Percentiles rank a stretch among this genome's conserved stretches.
These are phyloP conservation scores for Eucalyptus curtisii DNA, from an alignment of 345 rosid genomes.

Conservation along the genomic window DNA sequence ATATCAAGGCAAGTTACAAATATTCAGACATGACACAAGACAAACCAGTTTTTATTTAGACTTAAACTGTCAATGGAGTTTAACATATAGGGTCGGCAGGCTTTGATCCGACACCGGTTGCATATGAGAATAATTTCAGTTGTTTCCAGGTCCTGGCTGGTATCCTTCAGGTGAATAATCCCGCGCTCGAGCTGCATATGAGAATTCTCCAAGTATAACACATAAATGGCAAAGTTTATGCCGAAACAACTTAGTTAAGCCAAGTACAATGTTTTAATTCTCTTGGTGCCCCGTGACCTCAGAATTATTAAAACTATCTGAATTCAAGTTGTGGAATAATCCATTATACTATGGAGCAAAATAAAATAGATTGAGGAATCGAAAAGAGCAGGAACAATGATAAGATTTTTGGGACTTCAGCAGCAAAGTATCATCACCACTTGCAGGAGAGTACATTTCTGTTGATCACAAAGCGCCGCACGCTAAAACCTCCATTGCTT, in stretches of 20 bases:
- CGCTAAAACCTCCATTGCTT: background rate
- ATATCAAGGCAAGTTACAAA: background rate
- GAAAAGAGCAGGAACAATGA: background rate
- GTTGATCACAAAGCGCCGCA: background rate
- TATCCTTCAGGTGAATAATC: background rate
- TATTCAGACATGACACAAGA: background rate
- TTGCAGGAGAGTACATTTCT: background rate
- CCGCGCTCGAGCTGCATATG: background rate
- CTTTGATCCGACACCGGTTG: background rate
- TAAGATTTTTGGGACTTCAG: background rate
- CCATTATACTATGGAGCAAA: background rate
- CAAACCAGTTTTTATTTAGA: background rate
- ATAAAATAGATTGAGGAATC: background rate
- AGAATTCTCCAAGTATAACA: background rate
- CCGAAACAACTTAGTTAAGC: background rate
- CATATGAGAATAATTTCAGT: background rate
- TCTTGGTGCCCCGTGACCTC: background rate
- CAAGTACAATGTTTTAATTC: background rate
- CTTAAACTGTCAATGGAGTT: background rate
- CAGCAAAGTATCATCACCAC: background rate
- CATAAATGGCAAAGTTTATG: background rate
- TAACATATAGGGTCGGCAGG: background rate
- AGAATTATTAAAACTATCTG: background rate
- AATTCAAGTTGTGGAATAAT: background rate
- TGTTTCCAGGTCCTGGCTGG: background rate